Evolutionary conservation across 805 yeast species (phyloP).

Genomic region (Danielozyma ontarioensis): DNA sequence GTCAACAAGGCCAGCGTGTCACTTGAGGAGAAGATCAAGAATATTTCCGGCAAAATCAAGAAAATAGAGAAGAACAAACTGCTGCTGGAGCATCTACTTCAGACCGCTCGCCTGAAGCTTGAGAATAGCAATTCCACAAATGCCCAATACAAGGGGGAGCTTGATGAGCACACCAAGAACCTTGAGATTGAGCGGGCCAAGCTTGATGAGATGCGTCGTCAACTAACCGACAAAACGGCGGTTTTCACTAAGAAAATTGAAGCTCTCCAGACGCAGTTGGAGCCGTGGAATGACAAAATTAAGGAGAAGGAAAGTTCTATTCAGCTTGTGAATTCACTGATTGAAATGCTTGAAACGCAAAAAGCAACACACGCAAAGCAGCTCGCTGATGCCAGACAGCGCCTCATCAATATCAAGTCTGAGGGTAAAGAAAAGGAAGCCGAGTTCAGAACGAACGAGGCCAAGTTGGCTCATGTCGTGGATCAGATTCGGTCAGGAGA

Average conservation of each 20-base stretch:
- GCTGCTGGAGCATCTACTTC: constrained; percentile 40
- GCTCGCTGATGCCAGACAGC: constrained; percentile 36
- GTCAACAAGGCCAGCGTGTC: constrained; percentile 53
- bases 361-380: constrained; percentile 40
- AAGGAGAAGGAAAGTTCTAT: constrained; percentile 59
- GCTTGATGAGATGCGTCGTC: constrained; percentile 60
- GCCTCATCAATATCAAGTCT: constrained; percentile 40
- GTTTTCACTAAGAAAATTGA: constrained; percentile 63
- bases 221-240: constrained; percentile 70
- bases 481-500: constrained; percentile 58
- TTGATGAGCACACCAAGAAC: constrained; percentile 38
- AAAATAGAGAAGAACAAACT: constrained; percentile 54
- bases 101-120: constrained; percentile 43
- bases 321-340: constrained; percentile 58
- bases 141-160: constrained; percentile 38
- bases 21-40: constrained; percentile 71
- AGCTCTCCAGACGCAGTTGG: constrained; percentile 55
- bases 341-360: constrained; percentile 53
- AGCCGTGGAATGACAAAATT: constrained; percentile 77
- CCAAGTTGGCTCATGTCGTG: constrained; percentile 43
- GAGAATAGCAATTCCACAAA: constrained; percentile 42
- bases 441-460: constrained; percentile 39
- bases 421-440: constrained; percentile 48
- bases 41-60: constrained; percentile 50
- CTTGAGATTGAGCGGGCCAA: constrained; percentile 48